Base-by-base conservation (phyloP, 495 filamentous ascomycete genomes). In the Penicillium malachiteum region DNA sequence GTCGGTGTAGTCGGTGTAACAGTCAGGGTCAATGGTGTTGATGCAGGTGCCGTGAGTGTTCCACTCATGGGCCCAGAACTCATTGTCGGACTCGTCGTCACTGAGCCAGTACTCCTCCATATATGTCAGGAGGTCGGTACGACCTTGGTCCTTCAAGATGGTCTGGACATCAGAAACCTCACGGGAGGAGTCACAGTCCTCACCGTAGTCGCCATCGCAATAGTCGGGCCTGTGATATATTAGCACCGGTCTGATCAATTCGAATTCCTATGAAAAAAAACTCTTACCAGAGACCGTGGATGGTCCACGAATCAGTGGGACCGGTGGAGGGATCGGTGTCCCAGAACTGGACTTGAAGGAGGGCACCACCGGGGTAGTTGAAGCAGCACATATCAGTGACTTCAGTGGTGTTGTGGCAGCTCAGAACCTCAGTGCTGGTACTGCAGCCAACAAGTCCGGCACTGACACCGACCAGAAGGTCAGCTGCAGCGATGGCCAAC, bases 271-370 rank as follows among this genome's bases (percentile, higher is more conserved):
- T 33, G 17, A 33, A 5, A 31, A 17, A 4, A 13, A 34, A 10
- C 33, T n/a, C 50, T 8, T 62, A 78, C 75, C 90, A 92, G 39
- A 92, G 73, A 30, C 89, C 88, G 62, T 91, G 90, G 26, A 92
- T 68, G 3, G 89, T 92, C 89, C 88, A 92, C 52, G 82, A 83
- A 61, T 91, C 79, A 8, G 74, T 73, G 3, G 84, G 85, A 2
- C 84, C 85, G 5, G 79, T 80, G 26, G 81, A 71, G 7, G 83
- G 82, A 58, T 82, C 66, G 1, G 81, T 77, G 60, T 92, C 88
- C 88, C 88, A 94, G 74, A 92, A 91, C 60, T 92, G 88, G 12
- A 88, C 88, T 59, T 82, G 79, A 35, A 91, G 73, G 32, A 92
- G 66, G 41, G 85, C 77, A 5, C 89, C 89, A 26, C 88, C 87